Evolutionary conservation across 192 early-diverging fungal species (phyloP).

Genomic region (Chytriomyces hyalinus): DNA sequence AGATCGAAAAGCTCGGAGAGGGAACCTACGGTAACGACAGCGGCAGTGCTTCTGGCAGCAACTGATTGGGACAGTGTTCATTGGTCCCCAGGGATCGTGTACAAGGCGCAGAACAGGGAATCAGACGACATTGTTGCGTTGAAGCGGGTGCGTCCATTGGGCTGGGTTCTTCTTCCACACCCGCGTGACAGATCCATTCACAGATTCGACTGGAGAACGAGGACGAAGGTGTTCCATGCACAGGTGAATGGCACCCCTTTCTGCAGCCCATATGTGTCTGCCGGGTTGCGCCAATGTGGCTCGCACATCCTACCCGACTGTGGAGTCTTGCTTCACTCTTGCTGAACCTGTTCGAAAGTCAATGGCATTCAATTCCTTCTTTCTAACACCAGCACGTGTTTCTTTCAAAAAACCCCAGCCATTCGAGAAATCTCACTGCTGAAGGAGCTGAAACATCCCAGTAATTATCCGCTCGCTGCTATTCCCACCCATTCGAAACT

Average conservation of each 20-base stretch:
- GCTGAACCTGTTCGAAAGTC: too few relatives aligned
- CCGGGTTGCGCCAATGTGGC: too few relatives aligned
- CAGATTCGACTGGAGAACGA: conserved; percentile 61
- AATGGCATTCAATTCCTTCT: too few relatives aligned
- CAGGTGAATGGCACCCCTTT: conserved; percentile 31
- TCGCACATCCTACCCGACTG: too few relatives aligned
- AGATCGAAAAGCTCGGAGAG: conserved; percentile 98
- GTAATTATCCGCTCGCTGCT: conserved; percentile 33
- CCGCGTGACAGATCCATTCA: conserved; percentile 34
- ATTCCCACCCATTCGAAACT: not conserved
- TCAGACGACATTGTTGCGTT: conserved; percentile 96
- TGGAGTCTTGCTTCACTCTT: too few relatives aligned
- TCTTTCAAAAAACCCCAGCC: conserved; percentile 54
- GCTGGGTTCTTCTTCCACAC: conserved; percentile 40
- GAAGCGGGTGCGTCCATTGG: conserved; percentile 73
- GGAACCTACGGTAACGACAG: conserved; percentile 50
- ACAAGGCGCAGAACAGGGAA: conserved; percentile 97
- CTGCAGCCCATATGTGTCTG: too few relatives aligned
- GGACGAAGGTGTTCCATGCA: conserved; percentile 58
- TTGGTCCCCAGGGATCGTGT: conserved; percentile 78
- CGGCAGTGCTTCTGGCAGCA: too few relatives aligned
- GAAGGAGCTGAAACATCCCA: conserved; percentile 82
- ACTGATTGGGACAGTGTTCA: too few relatives aligned
- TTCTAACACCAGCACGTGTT: not conserved
- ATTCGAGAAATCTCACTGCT: conserved; percentile 82